These are phyloP conservation scores for Geotrichum histeridarum DNA, from an alignment of 1,139 yeast species.

Conservation along the genomic window DNA sequence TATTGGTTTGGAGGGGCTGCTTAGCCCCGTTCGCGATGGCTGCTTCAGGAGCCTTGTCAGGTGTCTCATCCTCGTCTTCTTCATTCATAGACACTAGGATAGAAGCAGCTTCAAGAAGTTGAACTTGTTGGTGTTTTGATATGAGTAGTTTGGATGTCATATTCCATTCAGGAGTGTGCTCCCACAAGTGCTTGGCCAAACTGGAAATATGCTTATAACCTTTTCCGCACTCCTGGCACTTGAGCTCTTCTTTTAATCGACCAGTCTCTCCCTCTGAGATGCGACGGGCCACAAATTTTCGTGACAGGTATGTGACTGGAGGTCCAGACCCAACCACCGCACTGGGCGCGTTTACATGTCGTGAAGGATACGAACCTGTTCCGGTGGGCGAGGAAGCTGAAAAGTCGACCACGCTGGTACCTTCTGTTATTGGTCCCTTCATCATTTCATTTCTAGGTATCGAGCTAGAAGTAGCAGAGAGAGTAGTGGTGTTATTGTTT, in stretches of 20 bases:
- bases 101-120: slow-evolving; percentile 80
- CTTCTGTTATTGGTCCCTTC: no score
- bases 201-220: slow-evolving; percentile 84
- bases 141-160: slow-evolving; percentile 73
- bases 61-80: slow-evolving; percentile 31
- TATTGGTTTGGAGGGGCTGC: slow-evolving; percentile 5
- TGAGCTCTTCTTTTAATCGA: slow-evolving; percentile 71
- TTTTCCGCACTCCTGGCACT: slow-evolving; percentile 86
- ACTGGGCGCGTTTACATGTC: slow-evolving; percentile 14
- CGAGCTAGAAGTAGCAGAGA: no score
- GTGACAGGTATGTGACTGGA: slow-evolving; percentile 44
- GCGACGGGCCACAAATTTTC: slow-evolving; percentile 75
- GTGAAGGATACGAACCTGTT: no score
- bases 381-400: no score
- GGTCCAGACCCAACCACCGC: slow-evolving; percentile 3
- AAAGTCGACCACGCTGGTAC: no score
- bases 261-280: slow-evolving; percentile 86
- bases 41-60: slow-evolving; percentile 6
- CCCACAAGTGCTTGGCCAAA: slow-evolving; percentile 71
- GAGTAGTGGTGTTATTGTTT: no score
- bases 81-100: slow-evolving; percentile 80
- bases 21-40: slow-evolving; percentile 3
- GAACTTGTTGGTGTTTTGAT: slow-evolving; percentile 90
- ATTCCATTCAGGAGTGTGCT: slow-evolving; percentile 90
- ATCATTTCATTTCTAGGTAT: no score